Base-by-base conservation (phyloP, 768 basidiomycete species). In the Naematelia aurantialba region DNA sequence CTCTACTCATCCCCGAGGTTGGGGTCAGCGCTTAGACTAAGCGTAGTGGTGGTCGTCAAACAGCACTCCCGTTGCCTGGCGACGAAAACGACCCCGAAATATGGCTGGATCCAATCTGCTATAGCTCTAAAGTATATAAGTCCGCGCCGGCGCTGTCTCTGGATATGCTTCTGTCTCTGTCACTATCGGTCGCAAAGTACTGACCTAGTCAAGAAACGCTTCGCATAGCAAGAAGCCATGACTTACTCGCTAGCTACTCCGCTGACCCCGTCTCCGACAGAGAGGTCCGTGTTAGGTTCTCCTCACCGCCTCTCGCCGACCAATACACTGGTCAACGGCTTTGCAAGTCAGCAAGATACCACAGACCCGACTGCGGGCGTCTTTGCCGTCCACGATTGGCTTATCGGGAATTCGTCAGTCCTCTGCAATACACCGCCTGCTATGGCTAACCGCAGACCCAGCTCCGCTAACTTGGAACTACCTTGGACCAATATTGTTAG, bases 401-500 rank as follows among this genome's bases (percentile, higher is more conserved):
- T 65, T 27, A 46, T 44, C 19, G 30, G 17, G 13, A 26, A 58
- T 2, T 55, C 29, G 63, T 65, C 17, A 61, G 52, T 55, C 10
- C 4, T 42, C 42, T n/a, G 14, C 2, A 31, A n/a, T 21, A 19
- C 11, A 1, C 21, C 19, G 2, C 11, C 19, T 21, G 17, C 19
- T n/a, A 1, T 30, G 46, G 54, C 53, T 55, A 45, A 55, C 59
- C 17, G 21, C 11, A 49, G 34, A 19, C 30, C n/a, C 45, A 48
- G 45, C 2, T 5, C 21, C 1, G 27, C 8, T 14, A 30, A 5
- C 5, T 1, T 44, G 22, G 39, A 25, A 24, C 46, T 48, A 17
- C 56, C 39, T 30, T 31, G 55, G n/a, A 26, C 59, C 2, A 52
- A 52, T 31, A 24, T 63, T 14, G 65, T 60, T 39, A 51, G 48